Percentiles rank a stretch among this genome's conserved stretches.
These are phyloP conservation scores for apple (Malus domestica) DNA, from an alignment of 306 rosid genomes.

Conservation along the genomic window DNA sequence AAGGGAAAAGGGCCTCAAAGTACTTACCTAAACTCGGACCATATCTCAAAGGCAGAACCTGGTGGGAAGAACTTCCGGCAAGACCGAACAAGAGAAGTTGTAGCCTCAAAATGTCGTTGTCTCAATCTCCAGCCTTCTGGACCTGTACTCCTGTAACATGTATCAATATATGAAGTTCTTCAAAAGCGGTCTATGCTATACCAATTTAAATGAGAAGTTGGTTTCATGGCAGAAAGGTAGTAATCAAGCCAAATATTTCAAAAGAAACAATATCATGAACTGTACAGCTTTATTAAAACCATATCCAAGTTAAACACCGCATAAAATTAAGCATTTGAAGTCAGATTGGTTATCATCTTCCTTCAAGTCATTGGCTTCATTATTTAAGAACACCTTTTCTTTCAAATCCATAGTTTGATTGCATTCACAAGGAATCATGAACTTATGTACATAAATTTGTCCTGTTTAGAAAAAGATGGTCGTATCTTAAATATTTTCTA, in stretches of 20 bases:
- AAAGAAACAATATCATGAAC: conserved; percentile 9
- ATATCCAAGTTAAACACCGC: not conserved
- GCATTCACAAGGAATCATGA: not conserved
- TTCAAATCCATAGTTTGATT: not conserved
- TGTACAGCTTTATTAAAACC: not conserved
- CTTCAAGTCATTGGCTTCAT: not conserved
- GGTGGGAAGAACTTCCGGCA: conserved; percentile 89
- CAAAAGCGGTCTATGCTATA: not conserved
- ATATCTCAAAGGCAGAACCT: conserved; percentile 93
- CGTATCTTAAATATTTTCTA: not conserved
- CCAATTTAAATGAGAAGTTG: conserved; percentile 5
- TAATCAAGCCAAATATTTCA: not conserved
- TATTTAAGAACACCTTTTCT: not conserved
- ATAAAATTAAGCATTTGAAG: not conserved
- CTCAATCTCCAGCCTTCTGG: conserved; percentile 99
- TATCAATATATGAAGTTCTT: conserved; percentile 8
- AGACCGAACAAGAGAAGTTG: conserved; percentile 90
- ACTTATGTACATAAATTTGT: not conserved
- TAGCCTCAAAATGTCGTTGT: conserved; percentile 83
- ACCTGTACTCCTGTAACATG: conserved; percentile 73
- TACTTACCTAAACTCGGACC: conserved; percentile 92
- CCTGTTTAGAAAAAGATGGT: not conserved
- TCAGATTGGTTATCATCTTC: not conserved
- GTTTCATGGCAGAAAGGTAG: not conserved
- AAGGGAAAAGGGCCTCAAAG: conserved; percentile 22